These are phyloP conservation scores for Peltaster fructicola DNA, from an alignment of 2,329 filamentous ascomycete genomes.

Conservation along the genomic window DNA sequence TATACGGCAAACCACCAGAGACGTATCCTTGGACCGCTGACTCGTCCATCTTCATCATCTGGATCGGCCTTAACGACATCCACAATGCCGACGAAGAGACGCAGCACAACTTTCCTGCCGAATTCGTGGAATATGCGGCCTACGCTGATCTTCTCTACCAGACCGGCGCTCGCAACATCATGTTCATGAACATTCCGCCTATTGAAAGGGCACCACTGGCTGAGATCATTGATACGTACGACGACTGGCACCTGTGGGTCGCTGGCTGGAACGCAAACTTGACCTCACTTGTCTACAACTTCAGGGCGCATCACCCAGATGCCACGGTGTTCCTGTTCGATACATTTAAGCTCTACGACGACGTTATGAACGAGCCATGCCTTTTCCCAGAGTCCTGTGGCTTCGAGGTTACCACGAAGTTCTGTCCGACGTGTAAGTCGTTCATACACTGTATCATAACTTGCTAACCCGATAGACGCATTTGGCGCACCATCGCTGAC, in stretches of 20 bases:
- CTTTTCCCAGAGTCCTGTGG: constrained; percentile 32
- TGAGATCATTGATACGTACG: too few species aligned
- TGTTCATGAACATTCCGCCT: constrained; percentile 31
- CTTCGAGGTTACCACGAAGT: constrained; percentile 40
- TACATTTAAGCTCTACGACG: constrained; percentile 32
- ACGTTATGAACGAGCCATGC: constrained; percentile 36
- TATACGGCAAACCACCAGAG: constrained; percentile 13
- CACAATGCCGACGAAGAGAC: constrained; percentile 30
- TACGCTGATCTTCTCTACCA: constrained; percentile 26
- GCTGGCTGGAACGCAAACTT: constrained; percentile 34
- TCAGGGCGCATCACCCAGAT: constrained; percentile 22
- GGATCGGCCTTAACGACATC: constrained; percentile 40
- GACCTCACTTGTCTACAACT: constrained; percentile 22
- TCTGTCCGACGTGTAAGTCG: too few species aligned
- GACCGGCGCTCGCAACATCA: constrained; percentile 30
- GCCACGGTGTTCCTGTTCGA: constrained; percentile 37
- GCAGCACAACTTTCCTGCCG: constrained; percentile 19
- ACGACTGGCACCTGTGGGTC: too few species aligned
- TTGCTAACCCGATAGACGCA: too few species aligned
- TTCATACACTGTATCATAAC: too few species aligned
- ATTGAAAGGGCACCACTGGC: too few species aligned
- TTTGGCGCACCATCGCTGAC: too few species aligned
- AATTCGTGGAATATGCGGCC: constrained; percentile 21
- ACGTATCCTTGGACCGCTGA: constrained; percentile 22
- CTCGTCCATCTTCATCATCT: constrained; percentile 22